Percentiles rank a stretch among this genome's conserved stretches.
Conservation (phyloP, 2,329 filamentous ascomycete species). For the Aspergillus japonicus region DNA sequence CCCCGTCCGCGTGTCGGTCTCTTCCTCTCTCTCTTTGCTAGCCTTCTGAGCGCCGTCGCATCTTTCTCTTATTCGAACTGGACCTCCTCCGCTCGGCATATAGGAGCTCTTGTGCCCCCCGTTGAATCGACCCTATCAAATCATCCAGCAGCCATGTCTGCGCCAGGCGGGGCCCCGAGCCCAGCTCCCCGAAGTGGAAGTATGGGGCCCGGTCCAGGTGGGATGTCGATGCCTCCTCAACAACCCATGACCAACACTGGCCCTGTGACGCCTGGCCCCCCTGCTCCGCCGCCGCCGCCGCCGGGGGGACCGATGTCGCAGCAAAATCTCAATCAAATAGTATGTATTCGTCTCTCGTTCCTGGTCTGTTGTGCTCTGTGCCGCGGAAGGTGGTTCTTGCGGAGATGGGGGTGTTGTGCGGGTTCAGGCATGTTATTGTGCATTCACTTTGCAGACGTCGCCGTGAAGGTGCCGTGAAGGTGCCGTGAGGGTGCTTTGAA, state of each 20-base stretch:
- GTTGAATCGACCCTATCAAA: constrained; percentile 1
- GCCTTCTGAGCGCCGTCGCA: not conserved
- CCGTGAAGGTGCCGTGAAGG: not conserved
- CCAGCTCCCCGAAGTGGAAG: constrained; percentile 50
- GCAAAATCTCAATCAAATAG: constrained; percentile 93
- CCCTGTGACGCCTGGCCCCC: constrained; percentile 43
- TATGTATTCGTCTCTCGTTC: constrained; percentile 52
- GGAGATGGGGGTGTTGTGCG: not conserved
- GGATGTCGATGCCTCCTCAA: constrained; percentile 49
- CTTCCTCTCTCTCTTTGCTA: not conserved
- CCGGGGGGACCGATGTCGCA: constrained; percentile 62
- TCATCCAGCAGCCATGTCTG: constrained; percentile 39
- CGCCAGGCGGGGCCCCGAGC: constrained; percentile 47
- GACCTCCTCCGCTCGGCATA: not conserved
- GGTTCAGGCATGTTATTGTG: not conserved
- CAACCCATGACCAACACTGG: constrained; percentile 50
- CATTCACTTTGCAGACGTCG: not conserved
- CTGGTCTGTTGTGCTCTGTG: not conserved
- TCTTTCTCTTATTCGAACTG: not conserved
- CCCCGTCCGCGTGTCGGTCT: constrained; percentile 12
- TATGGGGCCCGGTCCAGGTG: constrained; percentile 46
- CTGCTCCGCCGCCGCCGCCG: constrained; percentile 32
- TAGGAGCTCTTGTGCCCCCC: not conserved
- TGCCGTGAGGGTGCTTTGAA: not conserved
- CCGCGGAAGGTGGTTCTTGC: not conserved